Base-by-base conservation (phyloP, 495 filamentous ascomycete genomes). In the Tuber microsphaerosporum region DNA sequence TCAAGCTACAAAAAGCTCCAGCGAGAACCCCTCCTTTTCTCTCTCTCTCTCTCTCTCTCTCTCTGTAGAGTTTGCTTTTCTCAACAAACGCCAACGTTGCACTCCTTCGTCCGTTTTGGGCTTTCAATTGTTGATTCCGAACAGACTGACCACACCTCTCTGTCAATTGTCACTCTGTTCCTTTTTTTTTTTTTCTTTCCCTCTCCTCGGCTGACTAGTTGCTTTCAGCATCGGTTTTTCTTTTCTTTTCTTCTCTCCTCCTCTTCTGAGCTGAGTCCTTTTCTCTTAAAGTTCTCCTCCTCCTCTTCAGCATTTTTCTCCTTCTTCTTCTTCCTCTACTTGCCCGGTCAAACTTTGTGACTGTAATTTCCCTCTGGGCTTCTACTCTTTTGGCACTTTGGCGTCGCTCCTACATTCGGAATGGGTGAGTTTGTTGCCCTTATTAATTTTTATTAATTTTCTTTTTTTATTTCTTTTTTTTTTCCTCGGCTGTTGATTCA, bases 111-210 rank as follows among this genome's bases (percentile, higher is more conserved):
- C 31, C 56, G 9, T 7, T 34, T 34, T 65, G 14, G 26, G 56
- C 4, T 6, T 65, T 65, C 56, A 65, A 65, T 34, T 16, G 12
- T 34, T 31, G 12, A 17, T 65, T 65, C 12, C 6, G 56, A 16
- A 31, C n/a, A 4, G 56, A 65, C n/a, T 31, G 56, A 6, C 26
- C 56, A 65, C 56, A 31, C 56, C 4, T 31, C n/a, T 31, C 56
- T 61, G 56, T 61, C 56, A 34, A 65, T 65, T 65, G 14, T 65
- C 56, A 65, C 56, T 34, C 56, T 34, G 56, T 65, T 34, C 56
- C 56, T 65, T 34, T 65, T 5, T 26, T 34, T 34, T 26, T 31
- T 61, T n/a, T n/a, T n/a, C n/a, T 10, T 10, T 61, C 51, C n/a
- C 48, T 65, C 31, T 65, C 34, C 26, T 17, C 26, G 56, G 56